Percentiles rank a stretch among this genome's conserved stretches.
These are phyloP conservation scores for Casuarina equisetifolia DNA, from an alignment of 306 rosid species.

Conservation along the genomic window DNA sequence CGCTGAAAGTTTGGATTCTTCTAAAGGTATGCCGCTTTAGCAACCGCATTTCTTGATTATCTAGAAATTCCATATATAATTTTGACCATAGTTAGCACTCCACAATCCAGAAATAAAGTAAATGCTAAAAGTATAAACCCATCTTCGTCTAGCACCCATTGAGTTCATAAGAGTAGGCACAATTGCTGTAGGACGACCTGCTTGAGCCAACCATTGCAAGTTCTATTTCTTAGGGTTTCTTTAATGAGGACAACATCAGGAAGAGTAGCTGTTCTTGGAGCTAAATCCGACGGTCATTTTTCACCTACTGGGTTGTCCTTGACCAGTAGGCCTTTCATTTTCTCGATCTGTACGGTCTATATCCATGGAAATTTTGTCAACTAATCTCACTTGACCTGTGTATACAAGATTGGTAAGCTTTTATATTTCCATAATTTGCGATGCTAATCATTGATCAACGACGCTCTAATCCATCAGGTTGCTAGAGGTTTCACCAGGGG, in stretches of 20 bases:
- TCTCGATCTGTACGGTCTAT: neutral
- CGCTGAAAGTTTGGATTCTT: constrained; percentile 92
- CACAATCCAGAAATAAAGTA: constrained; percentile 15
- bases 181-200: neutral
- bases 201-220: neutral
- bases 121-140: neutral
- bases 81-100: constrained; percentile 8
- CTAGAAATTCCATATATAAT: constrained; percentile 16
- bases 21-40: constrained; percentile 59
- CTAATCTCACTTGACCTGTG: neutral
- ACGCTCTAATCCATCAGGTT: constrained; percentile 56
- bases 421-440: neutral
- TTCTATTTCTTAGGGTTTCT: neutral
- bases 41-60: constrained; percentile 3
- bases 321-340: neutral
- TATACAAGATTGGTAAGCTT: neutral
- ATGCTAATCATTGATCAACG: constrained; percentile 22
- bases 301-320: no score
- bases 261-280: neutral
- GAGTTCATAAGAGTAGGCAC: neutral
- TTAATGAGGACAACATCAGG: neutral
- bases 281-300: no score
- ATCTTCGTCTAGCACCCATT: neutral
- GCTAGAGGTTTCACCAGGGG: constrained; percentile 93
- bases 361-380: neutral